Base-by-base conservation (phyloP, 176 grass and related monocot species). In the Aegilops tauschii region DNA sequence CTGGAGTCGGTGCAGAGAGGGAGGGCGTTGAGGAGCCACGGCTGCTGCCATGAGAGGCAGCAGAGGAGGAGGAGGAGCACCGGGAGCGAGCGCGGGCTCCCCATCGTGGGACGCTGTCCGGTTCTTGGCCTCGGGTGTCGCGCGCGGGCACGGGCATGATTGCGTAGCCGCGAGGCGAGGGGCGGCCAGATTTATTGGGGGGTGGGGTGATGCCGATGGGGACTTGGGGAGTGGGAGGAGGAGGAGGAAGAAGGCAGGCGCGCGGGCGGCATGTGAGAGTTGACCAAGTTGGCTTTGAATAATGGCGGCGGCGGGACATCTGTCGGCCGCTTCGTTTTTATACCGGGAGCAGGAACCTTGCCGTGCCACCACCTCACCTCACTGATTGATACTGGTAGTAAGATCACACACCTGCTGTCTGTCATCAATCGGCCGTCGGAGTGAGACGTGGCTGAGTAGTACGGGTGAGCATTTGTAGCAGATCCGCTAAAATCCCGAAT, bases 1-100 rank as follows among this genome's bases (percentile, higher is more conserved):
- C 95, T 89, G 5, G 84, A 82, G 86, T 94, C 69, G 9, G 89
- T 91, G 86, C 95, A 97, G 11, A 97, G 71, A 70, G 89, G 92
- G 12, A 92, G 68, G 8, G 90, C 84, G 69, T 17, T 83, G 27
- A 87, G 23, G 16, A 89, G 56, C 76, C 85, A 49, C 36, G 39
- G 39, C 54, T 12, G 69, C 39, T 2, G 20, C 50, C 69, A 74
- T 2, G 65, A 89, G 76, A 35, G 87, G 42, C 79, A 82, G 81
- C 63, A 65, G 40, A 31, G 5, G 35, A 89, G 17, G 30, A 78
- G 4, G 5, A 49, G 18, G 0, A 36, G 45, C 73, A 20, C 0
- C 4, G 20, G 39, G 12, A 16, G 40, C 0, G 54, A 8, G 52
- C 64, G 25, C 2, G 59, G 39, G 9, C 21, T 52, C 28, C 64